A percentile compares a stretch with the other conserved stretches of the same genome.
phyloP scores from a whole-genome alignment of 2,329 filamentous ascomycete species.

The Cladosporium sphaerospermum region DNA sequence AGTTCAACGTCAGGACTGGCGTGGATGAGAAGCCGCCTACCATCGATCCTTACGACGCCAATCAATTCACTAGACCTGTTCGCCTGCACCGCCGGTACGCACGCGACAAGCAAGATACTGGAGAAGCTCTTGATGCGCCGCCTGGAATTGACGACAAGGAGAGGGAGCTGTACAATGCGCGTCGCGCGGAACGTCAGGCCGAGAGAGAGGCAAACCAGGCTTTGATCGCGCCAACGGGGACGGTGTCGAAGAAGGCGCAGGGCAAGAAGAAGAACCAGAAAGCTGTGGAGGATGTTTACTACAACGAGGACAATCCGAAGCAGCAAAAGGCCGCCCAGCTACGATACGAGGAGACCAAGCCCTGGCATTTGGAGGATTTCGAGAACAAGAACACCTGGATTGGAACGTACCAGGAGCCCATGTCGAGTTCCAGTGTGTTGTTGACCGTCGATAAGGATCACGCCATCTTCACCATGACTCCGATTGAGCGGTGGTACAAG shows the following conservation, averaged over 20 bases:
- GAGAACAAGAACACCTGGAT: constrained; percentile 94
- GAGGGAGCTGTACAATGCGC: constrained; percentile 51
- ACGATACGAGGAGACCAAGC: constrained; percentile 88
- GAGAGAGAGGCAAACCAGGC: constrained; percentile 82
- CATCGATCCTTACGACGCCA: constrained; percentile 63
- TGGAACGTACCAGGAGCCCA: constrained; percentile 79
- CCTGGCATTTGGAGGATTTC: constrained; percentile 95
- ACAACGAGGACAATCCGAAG: constrained; percentile 69
- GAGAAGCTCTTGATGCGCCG: constrained; percentile 24
- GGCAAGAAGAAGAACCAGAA: constrained; percentile 62
- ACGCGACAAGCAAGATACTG: constrained; percentile 48
- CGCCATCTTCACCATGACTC: constrained; percentile 71
- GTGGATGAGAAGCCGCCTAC: constrained; percentile 23
- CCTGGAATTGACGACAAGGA: constrained; percentile 57
- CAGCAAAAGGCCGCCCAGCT: constrained; percentile 59
- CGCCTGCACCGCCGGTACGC: constrained; percentile 85
- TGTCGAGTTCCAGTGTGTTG: constrained; percentile 75
- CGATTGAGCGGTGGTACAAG: constrained; percentile 92
- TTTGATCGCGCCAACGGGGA: constrained; percentile 80
- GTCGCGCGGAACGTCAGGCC: constrained; percentile 71
- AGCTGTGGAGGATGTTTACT: constrained; percentile 79
- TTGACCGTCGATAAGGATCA: constrained; percentile 58
- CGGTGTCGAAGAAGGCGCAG: constrained; percentile 50
- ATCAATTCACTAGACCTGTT: constrained; percentile 81
- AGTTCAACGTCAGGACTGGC: constrained; percentile 56